These are phyloP conservation scores for Erythrophleum fordii DNA, from an alignment of 306 rosid genomes.

Conservation along the genomic window DNA sequence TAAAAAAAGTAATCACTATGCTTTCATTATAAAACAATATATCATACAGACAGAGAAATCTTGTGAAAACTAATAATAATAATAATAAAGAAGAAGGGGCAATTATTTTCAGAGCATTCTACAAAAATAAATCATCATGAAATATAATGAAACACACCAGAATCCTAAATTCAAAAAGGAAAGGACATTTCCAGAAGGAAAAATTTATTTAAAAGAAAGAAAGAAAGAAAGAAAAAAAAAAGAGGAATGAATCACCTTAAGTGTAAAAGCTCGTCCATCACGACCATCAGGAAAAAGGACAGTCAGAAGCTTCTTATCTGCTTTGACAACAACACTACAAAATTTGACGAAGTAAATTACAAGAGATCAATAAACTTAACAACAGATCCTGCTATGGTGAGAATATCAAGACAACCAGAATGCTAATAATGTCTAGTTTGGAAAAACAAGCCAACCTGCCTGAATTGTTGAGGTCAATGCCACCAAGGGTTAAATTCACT, in stretches of 20 bases:
- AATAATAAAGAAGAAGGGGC: neutral
- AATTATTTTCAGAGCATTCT: conserved; percentile 1
- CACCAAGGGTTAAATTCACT: conserved; percentile 96
- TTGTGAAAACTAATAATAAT: too few species aligned
- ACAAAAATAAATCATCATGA: conserved; percentile 10
- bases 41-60: conserved; percentile 12
- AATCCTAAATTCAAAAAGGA: neutral
- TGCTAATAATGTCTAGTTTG: conserved; percentile 29
- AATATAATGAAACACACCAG: conserved; percentile 10
- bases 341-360: conserved; percentile 39
- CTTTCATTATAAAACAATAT: neutral
- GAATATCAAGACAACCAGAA: conserved; percentile 24
- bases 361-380: conserved; percentile 42
- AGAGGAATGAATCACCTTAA: conserved; percentile 67
- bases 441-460: conserved; percentile 92
- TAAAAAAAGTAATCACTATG: neutral
- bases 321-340: conserved; percentile 89
- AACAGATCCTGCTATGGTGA: conserved; percentile 19
- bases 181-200: neutral
- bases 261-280: conserved; percentile 95
- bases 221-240: neutral
- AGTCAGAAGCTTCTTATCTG: conserved; percentile 94
- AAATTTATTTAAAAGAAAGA: neutral
- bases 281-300: conserved; percentile 93
- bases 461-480: conserved; percentile 99